Base-by-base conservation (phyloP, 1,284 basidiomycete genomes). In the Cryptococcus jaspeensis region DNA sequence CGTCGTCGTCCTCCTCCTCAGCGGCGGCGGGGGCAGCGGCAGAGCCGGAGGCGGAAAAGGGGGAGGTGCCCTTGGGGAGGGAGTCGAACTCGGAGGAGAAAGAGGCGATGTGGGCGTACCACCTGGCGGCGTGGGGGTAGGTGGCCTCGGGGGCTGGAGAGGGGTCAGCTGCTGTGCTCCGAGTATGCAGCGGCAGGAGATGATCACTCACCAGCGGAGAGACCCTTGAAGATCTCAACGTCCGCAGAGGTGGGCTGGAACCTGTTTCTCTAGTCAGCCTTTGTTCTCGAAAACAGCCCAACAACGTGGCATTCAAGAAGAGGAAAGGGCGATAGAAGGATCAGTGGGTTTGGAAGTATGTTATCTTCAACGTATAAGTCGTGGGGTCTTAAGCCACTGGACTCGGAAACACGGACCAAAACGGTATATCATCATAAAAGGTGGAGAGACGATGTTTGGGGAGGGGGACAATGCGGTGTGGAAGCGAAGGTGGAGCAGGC, bases 351-450 rank as follows among this genome's bases (percentile, higher is more conserved):
- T 90, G 85, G 89, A 80, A 83, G 57, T 46, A 60, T 62, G 61
- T 66, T 74, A 59, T 75, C 73, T 69, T 74, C 72, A 73, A 69
- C 61, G 73, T 65, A 83, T 80, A 81, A 82, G 80, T 84, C 87
- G 88, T 88, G 92, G 85, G 90, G 90, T 94, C 91, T 95, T 81
- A 81, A 90, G 83, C 89, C 92, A 88, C 89, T 85, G 87, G 57
- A 70, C 90, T 95, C 89, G 86, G 91, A 92, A 94, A 94, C 92
- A 93, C 91, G 91, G 91, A 94, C 90, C 91, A 93, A 90, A 91
- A 89, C 87, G 80, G 74, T 79, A 78, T 74, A 80, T 91, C 90
- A 92, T 93, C 90, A 84, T 74, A 66, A 68, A 72, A 63, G 48
- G 54, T 45, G 41, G 54, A 15, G 18, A 37, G 52, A 23, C 18